Conservation (phyloP, 768 basidiomycete species). For the Rhodosporidiobolus odoratus region DNA sequence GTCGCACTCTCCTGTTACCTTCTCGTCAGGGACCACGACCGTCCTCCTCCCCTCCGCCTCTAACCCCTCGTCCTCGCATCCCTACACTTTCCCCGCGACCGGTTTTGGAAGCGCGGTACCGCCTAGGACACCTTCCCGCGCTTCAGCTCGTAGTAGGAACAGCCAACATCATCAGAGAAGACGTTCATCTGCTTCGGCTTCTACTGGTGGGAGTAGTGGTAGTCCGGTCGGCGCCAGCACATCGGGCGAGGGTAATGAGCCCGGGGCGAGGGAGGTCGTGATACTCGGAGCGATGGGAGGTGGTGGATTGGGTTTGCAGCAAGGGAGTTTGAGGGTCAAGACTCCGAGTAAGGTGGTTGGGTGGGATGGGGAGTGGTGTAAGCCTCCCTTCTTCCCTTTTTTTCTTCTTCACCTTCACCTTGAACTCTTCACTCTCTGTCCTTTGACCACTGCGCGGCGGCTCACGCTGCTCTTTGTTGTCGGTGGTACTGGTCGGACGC, state of each 20-base stretch:
- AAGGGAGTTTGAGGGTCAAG: not conserved
- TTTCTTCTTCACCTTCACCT: not conserved
- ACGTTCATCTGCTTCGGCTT: not conserved
- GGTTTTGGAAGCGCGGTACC: not conserved
- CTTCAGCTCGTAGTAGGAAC: not conserved
- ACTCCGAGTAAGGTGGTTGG: not conserved
- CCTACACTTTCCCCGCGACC: no score
- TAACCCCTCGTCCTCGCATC: no score
- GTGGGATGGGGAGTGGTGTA: conserved; percentile 1
- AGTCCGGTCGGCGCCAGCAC: no score
- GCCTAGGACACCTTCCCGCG: not conserved
- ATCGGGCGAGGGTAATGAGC: no score
- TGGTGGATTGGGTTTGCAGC: not conserved
- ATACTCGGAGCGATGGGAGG: not conserved
- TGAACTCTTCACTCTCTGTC: not conserved
- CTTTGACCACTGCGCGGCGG: not conserved
- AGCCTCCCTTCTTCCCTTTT: not conserved
- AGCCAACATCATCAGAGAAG: not conserved
- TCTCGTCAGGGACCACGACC: not conserved
- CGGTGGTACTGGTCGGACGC: no score
- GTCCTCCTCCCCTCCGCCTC: not conserved
- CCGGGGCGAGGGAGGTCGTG: not conserved
- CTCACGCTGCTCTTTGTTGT: not conserved
- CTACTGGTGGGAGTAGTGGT: not conserved
- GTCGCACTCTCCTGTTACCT: no score